A percentile compares a stretch with the other conserved stretches of the same genome.
Conservation (phyloP, 371 early-diverging fungal species). For the Mucor ambiguus region DNA sequence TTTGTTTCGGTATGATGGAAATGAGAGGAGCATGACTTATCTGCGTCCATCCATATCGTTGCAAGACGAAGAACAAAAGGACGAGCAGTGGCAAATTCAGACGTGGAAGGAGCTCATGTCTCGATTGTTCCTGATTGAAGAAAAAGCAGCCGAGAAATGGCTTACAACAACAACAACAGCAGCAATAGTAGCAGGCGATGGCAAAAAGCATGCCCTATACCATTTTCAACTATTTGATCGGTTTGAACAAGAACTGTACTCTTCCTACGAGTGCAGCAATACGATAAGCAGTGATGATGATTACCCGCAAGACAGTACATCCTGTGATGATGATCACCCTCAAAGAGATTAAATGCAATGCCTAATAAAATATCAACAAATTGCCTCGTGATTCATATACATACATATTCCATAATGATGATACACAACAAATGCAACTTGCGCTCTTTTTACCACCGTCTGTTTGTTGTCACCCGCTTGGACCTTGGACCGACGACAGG, state of each 20-base stretch:
- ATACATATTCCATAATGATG: not conserved
- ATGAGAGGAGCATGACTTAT: not conserved
- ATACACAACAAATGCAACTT: not conserved
- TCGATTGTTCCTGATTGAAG: conserved; percentile 5
- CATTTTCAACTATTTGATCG: not conserved
- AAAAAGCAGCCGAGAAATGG: conserved; percentile 13
- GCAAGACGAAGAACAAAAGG: not conserved
- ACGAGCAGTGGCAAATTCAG: not conserved
- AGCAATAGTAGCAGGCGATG: too few relatives aligned
- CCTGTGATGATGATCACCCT: not conserved
- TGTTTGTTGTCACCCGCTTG: not conserved
- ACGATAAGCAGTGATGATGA: not conserved
- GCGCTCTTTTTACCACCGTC: not conserved
- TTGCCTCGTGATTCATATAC: conserved; percentile 1
- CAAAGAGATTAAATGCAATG: not conserved
- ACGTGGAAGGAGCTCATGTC: conserved; percentile 1
- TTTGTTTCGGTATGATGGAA: not conserved
- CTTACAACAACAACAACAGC: not conserved
- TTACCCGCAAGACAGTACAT: not conserved
- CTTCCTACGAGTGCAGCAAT: not conserved
- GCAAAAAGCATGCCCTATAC: not conserved
- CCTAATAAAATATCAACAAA: not conserved
- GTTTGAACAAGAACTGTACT: not conserved
- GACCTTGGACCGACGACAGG: not conserved
- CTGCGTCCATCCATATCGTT: not conserved